These are phyloP conservation scores for Beauveria sp. DNA, from an alignment of 2,329 filamentous ascomycete species.

Conservation along the genomic window DNA sequence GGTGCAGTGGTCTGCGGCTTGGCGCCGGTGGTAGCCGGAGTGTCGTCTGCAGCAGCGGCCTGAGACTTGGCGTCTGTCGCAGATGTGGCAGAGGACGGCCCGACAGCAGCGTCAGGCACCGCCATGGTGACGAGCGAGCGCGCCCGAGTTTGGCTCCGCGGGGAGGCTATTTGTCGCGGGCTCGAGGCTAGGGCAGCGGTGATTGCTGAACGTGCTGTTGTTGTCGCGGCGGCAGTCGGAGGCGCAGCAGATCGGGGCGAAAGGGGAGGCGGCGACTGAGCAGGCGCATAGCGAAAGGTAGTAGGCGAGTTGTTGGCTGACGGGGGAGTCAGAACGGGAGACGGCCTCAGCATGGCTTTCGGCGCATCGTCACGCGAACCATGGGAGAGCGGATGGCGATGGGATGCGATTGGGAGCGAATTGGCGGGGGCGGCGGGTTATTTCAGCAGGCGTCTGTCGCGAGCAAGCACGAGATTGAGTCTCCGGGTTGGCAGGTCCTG, in stretches of 20 bases:
- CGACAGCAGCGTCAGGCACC: not conserved
- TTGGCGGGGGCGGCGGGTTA: not conserved
- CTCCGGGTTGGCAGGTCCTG: not conserved
- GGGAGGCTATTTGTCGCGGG: not conserved
- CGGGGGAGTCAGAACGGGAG: slow-evolving; percentile 9
- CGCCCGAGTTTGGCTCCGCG: not conserved
- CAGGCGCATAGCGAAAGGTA: slow-evolving; percentile 11
- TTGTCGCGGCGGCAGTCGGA: not conserved
- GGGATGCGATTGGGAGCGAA: not conserved
- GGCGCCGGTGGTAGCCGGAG: not conserved
- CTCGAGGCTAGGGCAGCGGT: not conserved
- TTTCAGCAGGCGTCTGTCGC: not conserved
- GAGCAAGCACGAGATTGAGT: not conserved
- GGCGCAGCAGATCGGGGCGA: slow-evolving; percentile 4
- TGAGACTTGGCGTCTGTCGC: not conserved
- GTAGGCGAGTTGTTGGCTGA: slow-evolving; percentile 9
- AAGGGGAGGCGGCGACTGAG: slow-evolving; percentile 1
- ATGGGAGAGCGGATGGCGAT: not conserved
- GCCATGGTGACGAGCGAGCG: not conserved
- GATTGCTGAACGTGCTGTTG: not conserved
- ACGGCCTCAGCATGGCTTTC: slow-evolving; percentile 12
- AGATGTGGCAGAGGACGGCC: not conserved
- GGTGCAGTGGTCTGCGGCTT: not conserved
- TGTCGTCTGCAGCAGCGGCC: not conserved
- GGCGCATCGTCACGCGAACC: slow-evolving; percentile 11